Base-by-base conservation (phyloP, 140 eudicot genomes). In the Anethum foeniculum region DNA sequence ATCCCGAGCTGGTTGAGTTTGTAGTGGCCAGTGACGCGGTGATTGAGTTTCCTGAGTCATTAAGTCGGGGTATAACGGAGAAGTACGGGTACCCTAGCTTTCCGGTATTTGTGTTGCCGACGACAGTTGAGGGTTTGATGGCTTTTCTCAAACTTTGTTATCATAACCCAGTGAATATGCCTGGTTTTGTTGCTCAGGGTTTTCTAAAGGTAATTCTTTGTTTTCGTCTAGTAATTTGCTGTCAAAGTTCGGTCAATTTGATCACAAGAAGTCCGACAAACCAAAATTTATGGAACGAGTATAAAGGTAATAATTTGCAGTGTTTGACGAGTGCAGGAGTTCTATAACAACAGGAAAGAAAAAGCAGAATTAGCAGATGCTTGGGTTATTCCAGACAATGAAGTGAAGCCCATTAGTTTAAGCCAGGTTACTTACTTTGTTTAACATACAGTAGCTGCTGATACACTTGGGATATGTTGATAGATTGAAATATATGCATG, bases 51-150 rank as follows among this genome's bases (percentile, higher is more conserved):
- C 84, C 91, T 10, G 83, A 89, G 47, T 88, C 91, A 38, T 76
- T 84, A 23, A 80, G 86, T 60, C 74, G 34, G 2, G 84, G 47
- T 18, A 21, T 56, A 0, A 67, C 51, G 74, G 72, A 76, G 43
- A 58, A 77, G 14, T 48, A 84, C 15, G 90, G 88, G 25, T 76
- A 79, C 18, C 15, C 83, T 14, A 65, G 46, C 16, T 89, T 89
- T 91, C 80, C 81, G 7, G 90, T 85, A 13, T 82, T 84, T 79
- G 80, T 91, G 78, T 77, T 89, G 86, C 96, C 96, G 14, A 52
- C 74, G 0, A 58, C 88, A 5, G 56, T 80, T 11, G 82, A 77
- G 13, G 89, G 79, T 7, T 28, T 85, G 21, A 87, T 81, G 34
- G 21, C 13, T 36, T 30, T 87, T 82, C 75, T 85, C 25, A 54